A percentile compares a stretch with the other conserved stretches of the same genome.
phyloP scores from a whole-genome alignment of 331 rosid genomes.

The Stylosanthes scabra region DNA sequence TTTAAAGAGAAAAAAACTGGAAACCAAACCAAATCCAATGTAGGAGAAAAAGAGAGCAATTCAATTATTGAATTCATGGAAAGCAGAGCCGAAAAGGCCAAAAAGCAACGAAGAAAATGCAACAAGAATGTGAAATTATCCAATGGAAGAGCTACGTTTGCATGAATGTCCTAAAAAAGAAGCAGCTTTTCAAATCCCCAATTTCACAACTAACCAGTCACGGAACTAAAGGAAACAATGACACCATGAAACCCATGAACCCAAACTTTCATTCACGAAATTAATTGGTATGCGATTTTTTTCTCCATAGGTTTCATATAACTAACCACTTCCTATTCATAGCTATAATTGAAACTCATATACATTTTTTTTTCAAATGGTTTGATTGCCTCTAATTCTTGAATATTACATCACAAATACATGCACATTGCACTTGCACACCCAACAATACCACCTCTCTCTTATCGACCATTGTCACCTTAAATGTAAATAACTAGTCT shows the following conservation, averaged over 20 bases:
- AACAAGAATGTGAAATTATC: constrained; percentile 29
- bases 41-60: constrained; percentile 21
- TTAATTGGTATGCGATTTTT: not conserved
- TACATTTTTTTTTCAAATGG: too few species aligned
- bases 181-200: constrained; percentile 5
- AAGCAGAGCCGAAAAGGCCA: constrained; percentile 27
- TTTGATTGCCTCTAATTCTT: too few species aligned
- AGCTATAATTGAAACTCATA: too few species aligned
- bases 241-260: constrained; percentile 43
- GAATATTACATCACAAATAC: too few species aligned
- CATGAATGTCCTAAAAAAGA: constrained; percentile 31
- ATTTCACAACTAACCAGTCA: constrained; percentile 34
- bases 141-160: constrained; percentile 4
- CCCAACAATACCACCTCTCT: too few species aligned
- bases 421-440: too few species aligned
- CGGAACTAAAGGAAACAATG: constrained; percentile 27
- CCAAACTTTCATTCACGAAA: not conserved
- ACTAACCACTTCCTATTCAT: too few species aligned
- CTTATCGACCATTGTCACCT: too few species aligned
- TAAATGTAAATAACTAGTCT: too few species aligned
- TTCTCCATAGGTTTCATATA: too few species aligned
- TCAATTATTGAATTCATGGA: constrained; percentile 39
- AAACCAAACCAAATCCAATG: not conserved
- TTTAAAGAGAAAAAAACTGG: constrained; percentile 1
- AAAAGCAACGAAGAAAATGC: too few species aligned